Evolutionary conservation across 345 rosid species (phyloP).

Genomic region (Pistacia vera): DNA sequence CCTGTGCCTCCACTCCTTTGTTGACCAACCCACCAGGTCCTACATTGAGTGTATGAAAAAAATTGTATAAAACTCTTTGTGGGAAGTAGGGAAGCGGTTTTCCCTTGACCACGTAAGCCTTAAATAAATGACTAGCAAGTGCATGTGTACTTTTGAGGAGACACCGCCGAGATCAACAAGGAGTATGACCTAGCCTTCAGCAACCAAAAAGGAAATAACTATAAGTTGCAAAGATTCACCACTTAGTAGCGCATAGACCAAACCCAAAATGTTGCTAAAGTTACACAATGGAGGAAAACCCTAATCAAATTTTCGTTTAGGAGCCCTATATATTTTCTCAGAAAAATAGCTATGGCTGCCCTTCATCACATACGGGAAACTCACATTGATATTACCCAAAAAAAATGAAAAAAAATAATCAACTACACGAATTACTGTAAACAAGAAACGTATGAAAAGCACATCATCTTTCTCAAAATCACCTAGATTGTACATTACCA

Average conservation of each 20-base stretch:
- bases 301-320: background rate
- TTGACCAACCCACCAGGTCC: background rate
- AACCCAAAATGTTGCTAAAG: too few relatives aligned
- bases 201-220: background rate
- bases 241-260: background rate
- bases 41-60: background rate
- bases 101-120: too few relatives aligned
- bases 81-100: too few relatives aligned
- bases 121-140: too few relatives aligned
- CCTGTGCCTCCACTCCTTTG: background rate
- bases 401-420: slow-evolving; percentile 13
- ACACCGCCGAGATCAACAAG: too few relatives aligned
- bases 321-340: background rate
- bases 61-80: too few relatives aligned
- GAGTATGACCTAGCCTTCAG: background rate
- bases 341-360: background rate
- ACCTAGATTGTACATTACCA: slow-evolving; percentile 30
- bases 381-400: slow-evolving; percentile 14
- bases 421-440: background rate
- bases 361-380: slow-evolving; percentile 17
- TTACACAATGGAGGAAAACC: background rate
- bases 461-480: slow-evolving; percentile 17
- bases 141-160: background rate
- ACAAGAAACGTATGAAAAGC: slow-evolving; percentile 5
- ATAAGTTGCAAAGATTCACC: background rate